Base-by-base conservation (phyloP, 441 rosid species). In the Eutrema salsugineum region DNA sequence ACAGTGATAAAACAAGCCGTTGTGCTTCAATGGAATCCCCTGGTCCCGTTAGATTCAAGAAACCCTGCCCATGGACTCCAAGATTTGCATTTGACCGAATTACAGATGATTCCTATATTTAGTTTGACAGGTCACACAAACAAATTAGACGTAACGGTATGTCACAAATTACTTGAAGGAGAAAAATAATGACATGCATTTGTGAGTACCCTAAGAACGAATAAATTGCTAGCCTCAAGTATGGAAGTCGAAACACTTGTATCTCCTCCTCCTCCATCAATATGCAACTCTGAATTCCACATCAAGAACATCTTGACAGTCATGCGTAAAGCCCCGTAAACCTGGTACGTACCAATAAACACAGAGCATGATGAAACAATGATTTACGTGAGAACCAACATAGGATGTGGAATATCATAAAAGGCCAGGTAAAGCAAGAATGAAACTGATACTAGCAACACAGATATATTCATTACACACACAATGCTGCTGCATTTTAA, bases 311-410 rank as follows among this genome's bases (percentile, higher is more conserved):
- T 94, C 80, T 96, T 96, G 43, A 94, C 99, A 66, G 90, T 83
- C 99, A 96, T 96, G 22, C 99, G 93, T 71, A 96, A 80, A 58
- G 99, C 99, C 56, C 99, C 99, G 80, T 94, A 96, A 50, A 96
- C 96, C 99, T 96, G 78, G 64, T 47, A 10, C 47, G 22, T 11
- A 42, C 75, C 65, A 78, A 39, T 62, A 53, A 65, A 46, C 44
- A 50, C 35, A 56, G 53, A 35, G 50, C 43, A 68, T 66, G 42
- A 55, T 64, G 38, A 72, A 32, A 49, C 33, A 40, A 38, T 43
- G 5, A 51, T n/a, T 62, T 27, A 73, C 33, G 6, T 32, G 60
- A 24, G 17, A 49, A 44, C 47, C 35, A 47, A 46, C 44, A 72
- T 17, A 61, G 59, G 47, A 50, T 55, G 27, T 56, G 12, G 54